Conservation (phyloP, 306 rosid species). For the Glycine tomentella region DNA sequence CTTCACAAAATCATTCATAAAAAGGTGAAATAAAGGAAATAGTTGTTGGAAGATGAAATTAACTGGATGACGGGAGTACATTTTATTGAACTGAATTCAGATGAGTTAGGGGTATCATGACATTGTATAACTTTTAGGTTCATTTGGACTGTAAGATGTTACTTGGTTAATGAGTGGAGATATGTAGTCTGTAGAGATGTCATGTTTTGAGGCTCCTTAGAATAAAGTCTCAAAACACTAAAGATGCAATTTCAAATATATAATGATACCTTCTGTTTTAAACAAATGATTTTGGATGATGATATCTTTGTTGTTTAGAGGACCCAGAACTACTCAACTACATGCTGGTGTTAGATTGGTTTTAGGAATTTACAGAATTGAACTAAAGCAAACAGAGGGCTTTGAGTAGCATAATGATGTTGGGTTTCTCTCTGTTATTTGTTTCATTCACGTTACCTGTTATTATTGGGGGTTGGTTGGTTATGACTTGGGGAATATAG, state of each 20-base stretch:
- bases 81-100: background rate
- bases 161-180: background rate
- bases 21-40: too few relatives aligned
- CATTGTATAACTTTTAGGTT: background rate
- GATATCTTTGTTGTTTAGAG: too few relatives aligned
- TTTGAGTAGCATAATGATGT: background rate
- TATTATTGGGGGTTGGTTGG: background rate
- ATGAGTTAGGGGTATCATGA: background rate
- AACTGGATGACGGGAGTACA: too few relatives aligned
- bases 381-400: too few relatives aligned
- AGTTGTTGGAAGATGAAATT: too few relatives aligned
- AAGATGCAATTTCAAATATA: background rate
- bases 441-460: constrained; percentile 4
- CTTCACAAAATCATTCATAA: too few relatives aligned
- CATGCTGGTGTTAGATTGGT: too few relatives aligned
- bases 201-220: constrained; percentile 7
- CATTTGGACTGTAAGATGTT: background rate
- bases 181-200: background rate
- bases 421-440: background rate
- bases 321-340: too few relatives aligned
- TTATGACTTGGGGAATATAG: background rate
- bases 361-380: too few relatives aligned
- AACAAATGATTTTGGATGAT: too few relatives aligned
- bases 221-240: background rate
- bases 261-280: background rate